These are phyloP conservation scores for Onygenales sp. DNA, from an alignment of 2,329 filamentous ascomycete species.

Conservation along the genomic window DNA sequence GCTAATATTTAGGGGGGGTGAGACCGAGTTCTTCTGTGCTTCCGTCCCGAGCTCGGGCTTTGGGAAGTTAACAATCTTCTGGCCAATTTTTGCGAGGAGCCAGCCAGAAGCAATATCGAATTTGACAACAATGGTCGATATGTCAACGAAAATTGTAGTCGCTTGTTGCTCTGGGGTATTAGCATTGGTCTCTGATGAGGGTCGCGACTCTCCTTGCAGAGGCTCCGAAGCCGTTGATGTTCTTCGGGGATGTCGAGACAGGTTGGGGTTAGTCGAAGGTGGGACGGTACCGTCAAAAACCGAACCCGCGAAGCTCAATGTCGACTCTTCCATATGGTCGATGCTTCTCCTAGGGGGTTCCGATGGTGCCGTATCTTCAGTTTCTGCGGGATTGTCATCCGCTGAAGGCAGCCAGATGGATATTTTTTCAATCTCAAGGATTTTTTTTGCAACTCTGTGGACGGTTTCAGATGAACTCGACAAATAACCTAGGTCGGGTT, in stretches of 20 bases:
- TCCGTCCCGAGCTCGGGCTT: slow-evolving; percentile 8
- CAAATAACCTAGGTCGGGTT: background rate
- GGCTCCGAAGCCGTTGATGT: background rate
- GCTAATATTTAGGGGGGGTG: slow-evolving; percentile 16
- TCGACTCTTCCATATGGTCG: slow-evolving; percentile 15
- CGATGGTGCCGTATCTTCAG: slow-evolving; percentile 2
- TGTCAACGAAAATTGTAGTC: slow-evolving; percentile 21
- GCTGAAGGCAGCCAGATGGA: slow-evolving; percentile 27
- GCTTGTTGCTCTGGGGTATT: slow-evolving; percentile 1
- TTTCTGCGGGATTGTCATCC: slow-evolving; percentile 8
- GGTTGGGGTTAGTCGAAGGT: background rate
- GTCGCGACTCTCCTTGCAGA: background rate
- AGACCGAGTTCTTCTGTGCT: background rate
- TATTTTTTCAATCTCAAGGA: slow-evolving; percentile 26
- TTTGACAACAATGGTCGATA: slow-evolving; percentile 21
- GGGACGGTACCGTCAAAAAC: slow-evolving; percentile 8
- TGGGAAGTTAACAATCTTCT: slow-evolving; percentile 19
- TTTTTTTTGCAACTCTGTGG: slow-evolving; percentile 23
- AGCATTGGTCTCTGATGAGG: background rate
- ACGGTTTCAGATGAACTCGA: slow-evolving; percentile 12
- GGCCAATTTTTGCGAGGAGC: slow-evolving; percentile 29
- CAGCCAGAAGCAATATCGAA: slow-evolving; percentile 34
- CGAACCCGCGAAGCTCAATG: slow-evolving; percentile 14
- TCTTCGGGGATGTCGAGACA: background rate
- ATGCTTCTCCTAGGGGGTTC: slow-evolving; percentile 8